Conservation (phyloP, 73 alveolate genomes). For the Paramecium bursaria region DNA sequence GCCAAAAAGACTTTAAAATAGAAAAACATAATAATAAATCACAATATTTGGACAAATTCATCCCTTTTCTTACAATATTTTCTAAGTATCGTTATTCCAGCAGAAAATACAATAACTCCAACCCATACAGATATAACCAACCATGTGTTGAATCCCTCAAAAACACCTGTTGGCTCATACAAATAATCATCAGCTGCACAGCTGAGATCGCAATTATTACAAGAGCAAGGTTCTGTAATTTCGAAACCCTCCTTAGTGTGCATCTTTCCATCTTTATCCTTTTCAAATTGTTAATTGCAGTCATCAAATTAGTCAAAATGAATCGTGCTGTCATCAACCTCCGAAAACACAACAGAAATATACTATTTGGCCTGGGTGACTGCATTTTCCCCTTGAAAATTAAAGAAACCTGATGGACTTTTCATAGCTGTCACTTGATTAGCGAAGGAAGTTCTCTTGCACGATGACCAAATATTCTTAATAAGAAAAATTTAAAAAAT, state of each 20-base stretch:
- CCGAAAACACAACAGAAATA: slow-evolving; percentile 14
- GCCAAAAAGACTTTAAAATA: too few species aligned
- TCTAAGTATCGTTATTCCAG: neutral
- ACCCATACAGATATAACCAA: slow-evolving; percentile 20
- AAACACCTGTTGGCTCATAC: neutral
- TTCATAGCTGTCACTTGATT: slow-evolving; percentile 39
- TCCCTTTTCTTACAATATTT: too few species aligned
- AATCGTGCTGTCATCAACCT: slow-evolving; percentile 10
- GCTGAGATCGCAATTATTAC: slow-evolving; percentile 48
- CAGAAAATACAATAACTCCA: slow-evolving; percentile 8
- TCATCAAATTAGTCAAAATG: neutral
- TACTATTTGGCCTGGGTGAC: slow-evolving; percentile 31
- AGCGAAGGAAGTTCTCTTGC: slow-evolving; percentile 39
- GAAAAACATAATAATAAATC: too few species aligned
- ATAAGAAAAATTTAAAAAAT: slow-evolving; percentile 8
- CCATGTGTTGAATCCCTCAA: slow-evolving; percentile 19
- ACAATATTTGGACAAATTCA: too few species aligned
- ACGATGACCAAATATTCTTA: slow-evolving; percentile 45
- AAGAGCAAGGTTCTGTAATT: slow-evolving; percentile 13
- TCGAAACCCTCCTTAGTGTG: slow-evolving; percentile 30
- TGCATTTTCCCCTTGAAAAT: slow-evolving; percentile 49
- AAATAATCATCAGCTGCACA: neutral
- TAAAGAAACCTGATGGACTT: slow-evolving; percentile 60
- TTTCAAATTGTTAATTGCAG: neutral
- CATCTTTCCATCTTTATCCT: slow-evolving; percentile 6